Evolutionary conservation across 2,329 filamentous ascomycete genomes (phyloP).

Genomic region (Apiospora malaysiana): DNA sequence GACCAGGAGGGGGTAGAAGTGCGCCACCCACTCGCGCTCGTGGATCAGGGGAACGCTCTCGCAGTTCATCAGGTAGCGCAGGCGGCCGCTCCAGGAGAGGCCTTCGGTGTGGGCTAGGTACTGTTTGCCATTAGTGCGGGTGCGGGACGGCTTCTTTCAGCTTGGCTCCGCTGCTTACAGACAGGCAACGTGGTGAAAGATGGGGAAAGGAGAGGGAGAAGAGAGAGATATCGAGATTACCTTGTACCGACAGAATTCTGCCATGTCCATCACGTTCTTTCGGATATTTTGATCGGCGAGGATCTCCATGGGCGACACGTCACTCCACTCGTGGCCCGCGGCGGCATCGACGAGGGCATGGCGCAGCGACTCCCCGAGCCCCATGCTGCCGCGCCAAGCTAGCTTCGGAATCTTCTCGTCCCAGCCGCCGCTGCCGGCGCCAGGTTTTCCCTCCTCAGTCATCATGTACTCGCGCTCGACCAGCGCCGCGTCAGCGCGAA

Average conservation of each 20-base stretch:
- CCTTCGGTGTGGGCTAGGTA: conserved; percentile 60
- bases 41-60: conserved; percentile 53
- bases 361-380: conserved; percentile 34
- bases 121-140: conserved; percentile 38
- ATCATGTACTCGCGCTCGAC: conserved; percentile 27
- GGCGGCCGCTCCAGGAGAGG: conserved; percentile 57
- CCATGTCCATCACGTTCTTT: conserved; percentile 32
- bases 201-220: too few species aligned
- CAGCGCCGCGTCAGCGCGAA: conserved; percentile 30
- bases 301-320: conserved; percentile 33
- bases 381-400: conserved; percentile 41
- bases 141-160: background rate
- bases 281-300: conserved; percentile 32
- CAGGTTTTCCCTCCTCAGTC: background rate
- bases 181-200: too few species aligned
- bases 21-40: conserved; percentile 51
- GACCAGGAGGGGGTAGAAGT: conserved; percentile 51
- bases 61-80: conserved; percentile 60
- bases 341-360: conserved; percentile 33
- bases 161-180: background rate
- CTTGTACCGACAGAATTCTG: conserved; percentile 36
- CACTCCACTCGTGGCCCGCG: conserved; percentile 34
- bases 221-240: background rate
- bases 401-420: conserved; percentile 35
- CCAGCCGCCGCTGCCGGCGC: conserved; percentile 27